These are phyloP conservation scores for Domatiomyces globalis DNA, from an alignment of 2,329 filamentous ascomycete genomes.

Conservation along the genomic window DNA sequence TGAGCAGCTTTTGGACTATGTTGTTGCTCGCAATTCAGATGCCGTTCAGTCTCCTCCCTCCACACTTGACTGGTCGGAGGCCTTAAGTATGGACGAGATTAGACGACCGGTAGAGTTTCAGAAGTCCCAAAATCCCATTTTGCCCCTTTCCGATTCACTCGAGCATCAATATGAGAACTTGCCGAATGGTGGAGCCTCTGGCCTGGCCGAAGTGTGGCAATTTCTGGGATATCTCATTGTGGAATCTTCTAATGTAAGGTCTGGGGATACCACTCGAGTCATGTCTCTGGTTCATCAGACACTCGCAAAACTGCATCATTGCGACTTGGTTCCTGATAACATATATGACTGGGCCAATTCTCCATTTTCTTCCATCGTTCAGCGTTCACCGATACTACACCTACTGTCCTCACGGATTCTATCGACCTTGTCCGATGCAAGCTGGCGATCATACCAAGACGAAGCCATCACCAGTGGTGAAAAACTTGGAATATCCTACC, in stretches of 20 bases:
- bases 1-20: neutral
- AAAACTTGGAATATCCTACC: slow-evolving; percentile 4
- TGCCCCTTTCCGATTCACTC: neutral
- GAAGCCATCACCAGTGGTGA: slow-evolving; percentile 24
- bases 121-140: neutral
- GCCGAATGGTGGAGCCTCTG: neutral
- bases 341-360: slow-evolving; percentile 29
- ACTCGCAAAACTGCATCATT: slow-evolving; percentile 33
- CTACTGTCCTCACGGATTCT: slow-evolving; percentile 33
- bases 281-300: slow-evolving; percentile 33
- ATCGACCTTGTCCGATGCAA: slow-evolving; percentile 33
- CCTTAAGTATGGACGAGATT: neutral
- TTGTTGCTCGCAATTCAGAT: neutral
- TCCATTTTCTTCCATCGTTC: slow-evolving; percentile 20
- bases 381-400: slow-evolving; percentile 31
- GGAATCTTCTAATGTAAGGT: slow-evolving; percentile 23
- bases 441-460: slow-evolving; percentile 30
- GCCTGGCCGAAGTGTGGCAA: neutral
- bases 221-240: slow-evolving; percentile 5
- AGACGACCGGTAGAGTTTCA: neutral
- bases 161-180: neutral
- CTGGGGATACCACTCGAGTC: slow-evolving; percentile 23
- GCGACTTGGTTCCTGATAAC: slow-evolving; percentile 28
- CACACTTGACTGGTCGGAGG: neutral
- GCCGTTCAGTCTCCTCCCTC: neutral